These are phyloP conservation scores for Citeromyces nyonsensis DNA, from an alignment of 805 yeast genomes.

Conservation along the genomic window DNA sequence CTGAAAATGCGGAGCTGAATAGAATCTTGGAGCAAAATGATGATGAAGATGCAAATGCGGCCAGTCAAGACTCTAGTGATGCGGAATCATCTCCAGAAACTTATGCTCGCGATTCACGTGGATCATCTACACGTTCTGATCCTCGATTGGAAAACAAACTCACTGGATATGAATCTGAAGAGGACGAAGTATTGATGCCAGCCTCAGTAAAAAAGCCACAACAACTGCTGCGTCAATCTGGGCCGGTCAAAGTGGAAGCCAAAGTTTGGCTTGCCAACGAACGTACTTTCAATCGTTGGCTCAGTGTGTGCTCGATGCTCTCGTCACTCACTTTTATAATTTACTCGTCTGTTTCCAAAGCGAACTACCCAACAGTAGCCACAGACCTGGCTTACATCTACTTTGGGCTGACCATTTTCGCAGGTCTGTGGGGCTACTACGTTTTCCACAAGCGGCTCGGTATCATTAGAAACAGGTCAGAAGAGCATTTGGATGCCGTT, in stretches of 20 bases:
- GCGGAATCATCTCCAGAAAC: no score
- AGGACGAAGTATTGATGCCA: conserved; percentile 74
- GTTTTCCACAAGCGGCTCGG: conserved; percentile 58
- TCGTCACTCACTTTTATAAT: conserved; percentile 77
- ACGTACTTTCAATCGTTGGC: conserved; percentile 93
- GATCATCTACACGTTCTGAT: no score
- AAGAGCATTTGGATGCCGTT: conserved; percentile 78
- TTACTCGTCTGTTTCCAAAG: conserved; percentile 55
- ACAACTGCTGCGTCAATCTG: conserved; percentile 67
- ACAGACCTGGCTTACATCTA: conserved; percentile 60
- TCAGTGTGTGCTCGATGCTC: conserved; percentile 73
- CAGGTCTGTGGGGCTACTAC: conserved; percentile 81
- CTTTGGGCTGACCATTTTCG: conserved; percentile 67
- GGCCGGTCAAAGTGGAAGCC: conserved; percentile 89
- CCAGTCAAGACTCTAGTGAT: no score
- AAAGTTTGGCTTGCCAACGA: conserved; percentile 98
- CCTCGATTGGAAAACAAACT: no score
- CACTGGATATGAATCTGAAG: conserved; percentile 76
- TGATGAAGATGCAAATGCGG: no score
- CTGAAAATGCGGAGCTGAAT: no score
- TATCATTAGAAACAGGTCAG: conserved; percentile 68
- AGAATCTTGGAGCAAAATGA: no score
- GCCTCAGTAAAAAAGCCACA: conserved; percentile 81
- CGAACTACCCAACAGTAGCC: conserved; percentile 53
- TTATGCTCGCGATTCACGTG: no score